phyloP scores from a whole-genome alignment of 345 rosid genomes.

The Eutrema japonicum region DNA sequence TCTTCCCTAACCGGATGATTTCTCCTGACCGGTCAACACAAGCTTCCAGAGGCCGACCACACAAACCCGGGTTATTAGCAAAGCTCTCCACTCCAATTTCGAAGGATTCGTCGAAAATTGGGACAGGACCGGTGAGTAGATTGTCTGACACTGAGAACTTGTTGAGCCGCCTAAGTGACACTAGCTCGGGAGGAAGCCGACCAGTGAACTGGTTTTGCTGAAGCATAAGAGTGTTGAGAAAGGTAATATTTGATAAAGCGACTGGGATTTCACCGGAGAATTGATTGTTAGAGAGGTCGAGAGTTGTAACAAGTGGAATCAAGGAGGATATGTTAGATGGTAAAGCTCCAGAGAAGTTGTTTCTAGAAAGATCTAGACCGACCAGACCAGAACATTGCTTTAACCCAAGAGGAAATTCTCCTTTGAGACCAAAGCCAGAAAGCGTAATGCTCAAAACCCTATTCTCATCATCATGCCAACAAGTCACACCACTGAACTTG shows the following conservation, averaged over 20 bases:
- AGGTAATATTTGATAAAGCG: slow-evolving; percentile 47
- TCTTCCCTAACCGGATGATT: slow-evolving; percentile 44
- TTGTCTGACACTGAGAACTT: slow-evolving; percentile 61
- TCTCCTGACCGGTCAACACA: slow-evolving; percentile 41
- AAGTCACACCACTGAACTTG: slow-evolving; percentile 66
- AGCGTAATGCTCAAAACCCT: slow-evolving; percentile 65
- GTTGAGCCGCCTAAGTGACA: slow-evolving; percentile 50
- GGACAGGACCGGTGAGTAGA: slow-evolving; percentile 62
- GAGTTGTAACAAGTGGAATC: slow-evolving; percentile 26
- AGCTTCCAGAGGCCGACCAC: slow-evolving; percentile 55
- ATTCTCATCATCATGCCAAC: slow-evolving; percentile 90
- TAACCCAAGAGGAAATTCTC: slow-evolving; percentile 67
- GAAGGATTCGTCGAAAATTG: background rate
- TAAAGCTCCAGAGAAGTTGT: slow-evolving; percentile 59
- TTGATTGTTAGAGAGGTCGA: slow-evolving; percentile 69
- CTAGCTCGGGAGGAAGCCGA: slow-evolving; percentile 55
- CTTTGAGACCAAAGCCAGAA: slow-evolving; percentile 63
- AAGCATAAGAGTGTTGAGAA: slow-evolving; percentile 60
- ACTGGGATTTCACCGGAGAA: slow-evolving; percentile 62
- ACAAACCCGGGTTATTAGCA: slow-evolving; percentile 64
- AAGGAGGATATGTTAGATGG: slow-evolving; percentile 46
- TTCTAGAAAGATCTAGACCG: slow-evolving; percentile 65
- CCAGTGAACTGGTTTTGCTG: slow-evolving; percentile 66
- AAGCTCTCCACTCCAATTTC: slow-evolving; percentile 27
- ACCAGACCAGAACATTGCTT: slow-evolving; percentile 51